These are phyloP conservation scores for Hygrocybe punicea DNA, from an alignment of 768 basidiomycete genomes.

Conservation along the genomic window DNA sequence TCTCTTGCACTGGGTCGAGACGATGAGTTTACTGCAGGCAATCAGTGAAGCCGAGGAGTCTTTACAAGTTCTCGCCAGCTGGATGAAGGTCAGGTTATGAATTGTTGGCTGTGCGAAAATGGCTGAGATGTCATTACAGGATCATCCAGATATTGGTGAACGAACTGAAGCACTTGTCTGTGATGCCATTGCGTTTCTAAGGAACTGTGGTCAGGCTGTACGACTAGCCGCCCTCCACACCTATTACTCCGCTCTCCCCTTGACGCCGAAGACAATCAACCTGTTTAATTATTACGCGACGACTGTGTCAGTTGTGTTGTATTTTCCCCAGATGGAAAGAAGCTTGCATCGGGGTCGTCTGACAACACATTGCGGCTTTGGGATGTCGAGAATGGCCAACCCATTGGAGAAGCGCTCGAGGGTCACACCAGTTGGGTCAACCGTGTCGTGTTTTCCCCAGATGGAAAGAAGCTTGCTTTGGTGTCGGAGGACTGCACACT, in stretches of 20 bases:
- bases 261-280: conserved; percentile 25
- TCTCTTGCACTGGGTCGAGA: conserved; percentile 35
- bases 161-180: background rate
- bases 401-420: conserved; percentile 17
- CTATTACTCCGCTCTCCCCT: background rate
- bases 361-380: no score
- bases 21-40: conserved; percentile 24
- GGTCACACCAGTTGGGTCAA: conserved; percentile 13
- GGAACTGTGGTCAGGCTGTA: conserved; percentile 1
- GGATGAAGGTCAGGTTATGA: conserved; percentile 4
- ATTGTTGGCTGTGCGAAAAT: conserved; percentile 1
- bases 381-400: conserved; percentile 14
- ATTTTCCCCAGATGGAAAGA: no score
- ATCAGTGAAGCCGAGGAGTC: background rate
- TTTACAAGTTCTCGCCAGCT: background rate
- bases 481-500: background rate
- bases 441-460: conserved; percentile 27
- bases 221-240: background rate
- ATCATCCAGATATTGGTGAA: background rate
- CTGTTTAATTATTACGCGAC: conserved; percentile 16
- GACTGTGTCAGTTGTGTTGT: no score
- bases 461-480: conserved; percentile 32
- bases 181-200: background rate
- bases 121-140: background rate
- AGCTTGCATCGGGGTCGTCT: no score